These are phyloP conservation scores for Rubroboletus pulcherrimus DNA, from an alignment of 768 basidiomycete genomes.

Conservation along the genomic window DNA sequence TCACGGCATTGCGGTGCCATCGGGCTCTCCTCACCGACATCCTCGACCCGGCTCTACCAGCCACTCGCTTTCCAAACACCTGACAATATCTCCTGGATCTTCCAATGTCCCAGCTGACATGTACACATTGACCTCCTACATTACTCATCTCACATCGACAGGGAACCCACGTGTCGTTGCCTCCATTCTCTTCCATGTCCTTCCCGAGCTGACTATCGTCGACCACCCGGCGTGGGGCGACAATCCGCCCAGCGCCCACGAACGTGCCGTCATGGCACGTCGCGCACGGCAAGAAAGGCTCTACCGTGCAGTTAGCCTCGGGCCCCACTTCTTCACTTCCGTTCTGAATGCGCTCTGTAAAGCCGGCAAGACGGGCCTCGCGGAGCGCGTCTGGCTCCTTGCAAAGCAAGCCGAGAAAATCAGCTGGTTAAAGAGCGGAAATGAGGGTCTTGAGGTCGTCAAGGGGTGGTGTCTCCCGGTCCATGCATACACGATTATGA, in stretches of 20 bases:
- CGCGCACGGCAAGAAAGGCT: conserved; percentile 32
- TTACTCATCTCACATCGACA: conserved; percentile 48
- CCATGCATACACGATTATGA: conserved; percentile 69
- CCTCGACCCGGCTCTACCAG: not conserved
- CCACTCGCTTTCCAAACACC: conserved; percentile 10
- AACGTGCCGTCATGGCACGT: conserved; percentile 26
- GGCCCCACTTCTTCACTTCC: conserved; percentile 56
- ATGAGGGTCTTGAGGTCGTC: conserved; percentile 17
- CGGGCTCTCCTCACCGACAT: not conserved
- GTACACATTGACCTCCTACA: conserved; percentile 49
- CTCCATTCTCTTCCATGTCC: conserved; percentile 45
- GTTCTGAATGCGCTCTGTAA: conserved; percentile 62
- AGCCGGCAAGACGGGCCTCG: conserved; percentile 47
- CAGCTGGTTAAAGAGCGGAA: conserved; percentile 41
- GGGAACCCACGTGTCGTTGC: conserved; percentile 45
- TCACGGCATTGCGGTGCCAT: conserved; percentile 25
- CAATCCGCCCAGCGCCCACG: conserved; percentile 20
- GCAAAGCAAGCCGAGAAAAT: conserved; percentile 54
- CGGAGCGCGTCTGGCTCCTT: conserved; percentile 62
- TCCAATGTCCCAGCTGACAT: conserved; percentile 34
- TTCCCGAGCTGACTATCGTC: conserved; percentile 49
- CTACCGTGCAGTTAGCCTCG: conserved; percentile 44
- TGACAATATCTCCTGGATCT: conserved; percentile 13
- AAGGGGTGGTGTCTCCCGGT: conserved; percentile 64
- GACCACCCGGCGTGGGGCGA: conserved; percentile 39